phyloP scores from a whole-genome alignment of 352 stramenopile genomes.

The Elongisporangium anandrum region DNA sequence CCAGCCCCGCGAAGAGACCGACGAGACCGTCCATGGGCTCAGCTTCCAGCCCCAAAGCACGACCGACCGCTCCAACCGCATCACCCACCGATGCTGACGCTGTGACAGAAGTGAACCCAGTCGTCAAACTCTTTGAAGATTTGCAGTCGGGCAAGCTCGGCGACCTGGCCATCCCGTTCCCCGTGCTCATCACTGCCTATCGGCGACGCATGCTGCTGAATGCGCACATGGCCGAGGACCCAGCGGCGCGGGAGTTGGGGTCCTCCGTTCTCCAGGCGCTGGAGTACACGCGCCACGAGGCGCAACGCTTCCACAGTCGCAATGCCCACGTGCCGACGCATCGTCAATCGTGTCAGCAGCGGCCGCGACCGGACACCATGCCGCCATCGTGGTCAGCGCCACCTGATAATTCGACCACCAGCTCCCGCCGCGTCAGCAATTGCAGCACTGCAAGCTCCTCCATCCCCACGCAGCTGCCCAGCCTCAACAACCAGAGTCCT shows the following conservation, averaged over 20 bases:
- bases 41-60: constrained; percentile 3
- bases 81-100: background rate
- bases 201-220: constrained; percentile 76
- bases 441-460: background rate
- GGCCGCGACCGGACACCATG: background rate
- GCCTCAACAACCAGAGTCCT: background rate
- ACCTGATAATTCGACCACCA: background rate
- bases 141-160: constrained; percentile 74
- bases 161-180: constrained; percentile 68
- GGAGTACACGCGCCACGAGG: constrained; percentile 42
- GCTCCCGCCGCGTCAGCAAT: background rate
- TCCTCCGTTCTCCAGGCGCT: constrained; percentile 59
- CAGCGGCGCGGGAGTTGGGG: constrained; percentile 31
- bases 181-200: constrained; percentile 77
- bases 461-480: background rate
- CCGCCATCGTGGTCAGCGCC: background rate
- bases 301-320: background rate
- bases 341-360: background rate
- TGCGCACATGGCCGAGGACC: constrained; percentile 74
- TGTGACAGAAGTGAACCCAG: constrained; percentile 31
- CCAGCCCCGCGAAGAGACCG: background rate
- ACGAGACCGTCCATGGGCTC: background rate
- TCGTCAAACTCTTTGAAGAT: constrained; percentile 76
- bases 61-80: background rate
- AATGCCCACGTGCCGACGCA: background rate